Base-by-base conservation (phyloP, 2,329 filamentous ascomycete genomes). In the Alternaria consortialis region DNA sequence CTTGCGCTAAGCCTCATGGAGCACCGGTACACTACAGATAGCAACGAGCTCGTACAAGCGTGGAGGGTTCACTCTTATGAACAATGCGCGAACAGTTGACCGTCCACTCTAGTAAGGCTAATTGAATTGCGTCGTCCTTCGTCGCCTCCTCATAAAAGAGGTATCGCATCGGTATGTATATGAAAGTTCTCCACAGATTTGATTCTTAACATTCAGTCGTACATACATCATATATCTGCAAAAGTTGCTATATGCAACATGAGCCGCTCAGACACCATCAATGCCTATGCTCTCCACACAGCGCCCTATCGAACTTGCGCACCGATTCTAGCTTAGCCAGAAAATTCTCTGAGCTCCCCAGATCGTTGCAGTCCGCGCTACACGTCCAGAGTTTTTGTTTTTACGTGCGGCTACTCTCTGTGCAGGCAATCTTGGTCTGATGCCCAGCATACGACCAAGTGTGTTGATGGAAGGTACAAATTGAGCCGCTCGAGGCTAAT, bases 401-500 rank as follows among this genome's bases (percentile, higher is more conserved):
- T 32, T 20, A 36, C 46, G 20, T 37, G 37, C 31, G 32, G 46
- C 13, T n/a, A 23, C 15, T 50, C 15, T 36, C 46, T 20, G 20
- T 40, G n/a, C 15, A 37, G 50, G 32, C 36, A 40, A 42, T 44
- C 55, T 44, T 47, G 67, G 71, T 74, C 72, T 69, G 53, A 76
- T 77, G 73, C 59, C 70, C 75, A 76, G 72, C 73, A 77, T 71
- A 65, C 67, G 71, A 75, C 75, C 69, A 70, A 61, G 47, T 44
- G 34, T 42, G 50, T 46, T 46, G 37, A 51, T 39, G 17, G 47
- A 53, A 60, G 47, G 48, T 52, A 56, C 53, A 53, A 17, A 46
- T 37, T 32, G 40, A 46, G 58, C 53, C 47, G 58, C 34, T 34
- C 29, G 60, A 70, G 67, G 60, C 62, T 60, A 39, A 48, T 57